Evolutionary conservation across 176 grass and related monocot genomes (phyloP).

Genomic region (Oryza rufipogon): DNA sequence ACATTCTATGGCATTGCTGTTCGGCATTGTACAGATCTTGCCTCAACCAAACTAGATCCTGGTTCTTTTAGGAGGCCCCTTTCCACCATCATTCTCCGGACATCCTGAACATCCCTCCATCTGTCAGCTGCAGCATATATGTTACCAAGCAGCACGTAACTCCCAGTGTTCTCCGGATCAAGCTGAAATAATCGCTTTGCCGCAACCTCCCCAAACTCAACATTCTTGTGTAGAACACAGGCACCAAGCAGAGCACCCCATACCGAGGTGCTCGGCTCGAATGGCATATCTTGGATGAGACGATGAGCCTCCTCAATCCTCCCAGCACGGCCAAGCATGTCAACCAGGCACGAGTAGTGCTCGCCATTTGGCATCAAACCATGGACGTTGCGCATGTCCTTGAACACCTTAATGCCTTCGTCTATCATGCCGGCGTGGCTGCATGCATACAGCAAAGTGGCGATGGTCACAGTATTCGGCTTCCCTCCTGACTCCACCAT

Average conservation of each 20-base stretch:
- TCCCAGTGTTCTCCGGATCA: constrained; percentile 57
- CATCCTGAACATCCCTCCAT: constrained; percentile 57
- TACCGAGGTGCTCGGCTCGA: constrained; percentile 40
- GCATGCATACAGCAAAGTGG: constrained; percentile 65
- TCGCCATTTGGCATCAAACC: constrained; percentile 47
- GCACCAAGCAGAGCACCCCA: constrained; percentile 70
- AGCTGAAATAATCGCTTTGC: constrained; percentile 62
- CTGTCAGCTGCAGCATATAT: constrained; percentile 58
- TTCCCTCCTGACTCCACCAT: constrained; percentile 56
- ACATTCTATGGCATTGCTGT: constrained; percentile 26
- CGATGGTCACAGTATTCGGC: constrained; percentile 58
- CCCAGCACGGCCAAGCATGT: constrained; percentile 71
- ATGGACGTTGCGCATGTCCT: constrained; percentile 44
- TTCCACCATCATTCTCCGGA: constrained; percentile 47
- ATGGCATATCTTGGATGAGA: constrained; percentile 63
- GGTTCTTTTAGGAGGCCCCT: constrained; percentile 52
- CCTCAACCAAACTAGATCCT: constrained; percentile 58
- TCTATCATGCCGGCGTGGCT: constrained; percentile 72
- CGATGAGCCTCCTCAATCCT: constrained; percentile 59
- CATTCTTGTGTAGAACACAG: constrained; percentile 67
- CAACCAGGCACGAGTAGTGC: constrained; percentile 57
- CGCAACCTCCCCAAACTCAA: constrained; percentile 58
- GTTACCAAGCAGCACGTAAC: constrained; percentile 68
- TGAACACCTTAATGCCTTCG: constrained; percentile 54
- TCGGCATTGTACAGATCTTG: constrained; percentile 39